A percentile compares a stretch with the other conserved stretches of the same genome.
Evolutionary conservation across 179 eudicot genomes (phyloP).

Genomic region (Kewa caespitosa): DNA sequence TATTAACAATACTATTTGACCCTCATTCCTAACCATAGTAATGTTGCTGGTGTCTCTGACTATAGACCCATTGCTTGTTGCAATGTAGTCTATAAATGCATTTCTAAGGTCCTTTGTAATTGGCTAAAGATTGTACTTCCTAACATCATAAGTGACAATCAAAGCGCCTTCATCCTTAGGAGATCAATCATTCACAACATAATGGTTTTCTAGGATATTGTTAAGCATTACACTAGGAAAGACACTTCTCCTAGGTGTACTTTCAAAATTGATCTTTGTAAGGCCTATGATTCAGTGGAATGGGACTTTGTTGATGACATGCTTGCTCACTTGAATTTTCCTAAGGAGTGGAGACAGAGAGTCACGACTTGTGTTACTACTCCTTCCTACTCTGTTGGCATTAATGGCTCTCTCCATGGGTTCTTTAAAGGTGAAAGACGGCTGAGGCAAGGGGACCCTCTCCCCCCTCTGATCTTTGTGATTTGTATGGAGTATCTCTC

Average conservation of each 20-base stretch:
- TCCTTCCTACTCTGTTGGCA: no score
- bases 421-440: no score
- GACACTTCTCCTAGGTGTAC: neutral
- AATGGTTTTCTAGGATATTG: neutral
- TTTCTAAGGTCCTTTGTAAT: neutral
- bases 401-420: no score
- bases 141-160: neutral
- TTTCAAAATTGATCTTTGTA: neutral
- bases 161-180: neutral
- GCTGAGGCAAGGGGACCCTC: no score
- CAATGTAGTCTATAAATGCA: neutral
- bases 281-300: constrained; percentile 2
- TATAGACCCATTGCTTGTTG: neutral
- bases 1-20: neutral
- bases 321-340: neutral
- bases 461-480: no score
- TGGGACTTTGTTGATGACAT: neutral
- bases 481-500: no score
- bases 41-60: neutral
- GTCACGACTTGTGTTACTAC: neutral
- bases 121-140: neutral
- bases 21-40: neutral
- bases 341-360: neutral
- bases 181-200: neutral
- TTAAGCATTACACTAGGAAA: neutral